A percentile compares a stretch with the other conserved stretches of the same genome.
These are phyloP conservation scores for Anacardium occidentale DNA, from an alignment of 345 rosid species.

Conservation along the genomic window DNA sequence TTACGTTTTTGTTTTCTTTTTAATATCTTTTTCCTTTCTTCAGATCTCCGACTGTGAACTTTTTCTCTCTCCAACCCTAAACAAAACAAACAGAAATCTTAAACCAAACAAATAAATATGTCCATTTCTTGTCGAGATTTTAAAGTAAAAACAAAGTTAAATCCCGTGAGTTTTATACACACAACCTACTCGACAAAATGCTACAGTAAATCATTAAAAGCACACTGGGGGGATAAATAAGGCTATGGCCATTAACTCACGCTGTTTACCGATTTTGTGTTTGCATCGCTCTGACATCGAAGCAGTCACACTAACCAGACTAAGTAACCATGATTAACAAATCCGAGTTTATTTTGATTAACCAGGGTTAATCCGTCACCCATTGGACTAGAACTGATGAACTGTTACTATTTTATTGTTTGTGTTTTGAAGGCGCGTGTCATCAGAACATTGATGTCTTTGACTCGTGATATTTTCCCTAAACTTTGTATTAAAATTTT, in stretches of 20 bases:
- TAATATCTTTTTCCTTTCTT: background rate
- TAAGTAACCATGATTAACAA: background rate
- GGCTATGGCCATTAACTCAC: background rate
- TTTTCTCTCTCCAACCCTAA: constrained; percentile 30
- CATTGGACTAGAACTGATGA: background rate
- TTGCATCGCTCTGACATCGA: constrained; percentile 8
- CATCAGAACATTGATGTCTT: too few species aligned
- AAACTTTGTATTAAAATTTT: too few species aligned
- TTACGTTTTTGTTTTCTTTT: constrained; percentile 6
- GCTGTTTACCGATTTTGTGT: constrained; percentile 2
- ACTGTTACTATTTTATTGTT: too few species aligned
- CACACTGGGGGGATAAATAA: too few species aligned
- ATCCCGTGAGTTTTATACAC: constrained; percentile 25
- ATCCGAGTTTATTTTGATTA: background rate
- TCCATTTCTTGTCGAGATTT: constrained; percentile 2
- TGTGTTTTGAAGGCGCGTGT: background rate
- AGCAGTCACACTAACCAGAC: background rate
- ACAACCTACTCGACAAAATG: constrained; percentile 7
- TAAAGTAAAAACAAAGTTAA: background rate
- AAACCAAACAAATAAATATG: constrained; percentile 15
- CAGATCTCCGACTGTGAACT: constrained; percentile 22
- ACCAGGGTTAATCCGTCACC: constrained; percentile 5
- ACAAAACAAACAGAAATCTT: constrained; percentile 38
- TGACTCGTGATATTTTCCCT: too few species aligned
- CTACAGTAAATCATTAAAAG: background rate